phyloP scores from a whole-genome alignment of 1,139 yeast species.

The Candida albicans region DNA sequence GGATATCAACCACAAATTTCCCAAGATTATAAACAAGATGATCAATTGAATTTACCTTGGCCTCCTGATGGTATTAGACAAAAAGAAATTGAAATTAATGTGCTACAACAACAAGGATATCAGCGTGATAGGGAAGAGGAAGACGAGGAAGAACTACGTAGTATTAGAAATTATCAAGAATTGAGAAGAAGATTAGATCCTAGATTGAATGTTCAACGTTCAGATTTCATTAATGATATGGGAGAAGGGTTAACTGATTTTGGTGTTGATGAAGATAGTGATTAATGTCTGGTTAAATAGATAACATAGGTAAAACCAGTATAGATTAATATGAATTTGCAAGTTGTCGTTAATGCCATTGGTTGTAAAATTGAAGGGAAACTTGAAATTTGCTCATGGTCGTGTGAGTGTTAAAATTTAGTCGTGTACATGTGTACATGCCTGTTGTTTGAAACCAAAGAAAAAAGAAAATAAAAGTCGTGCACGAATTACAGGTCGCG shows the following conservation, averaged over 20 bases:
- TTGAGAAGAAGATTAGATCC: slow-evolving; percentile 32
- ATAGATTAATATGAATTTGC: too few species aligned
- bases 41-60: slow-evolving; percentile 73
- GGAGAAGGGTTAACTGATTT: slow-evolving; percentile 83
- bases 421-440: too few species aligned
- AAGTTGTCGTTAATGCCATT: too few species aligned
- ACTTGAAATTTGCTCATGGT: too few species aligned
- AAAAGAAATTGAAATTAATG: slow-evolving; percentile 26
- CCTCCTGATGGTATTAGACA: slow-evolving; percentile 81
- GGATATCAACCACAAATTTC: slow-evolving; percentile 52
- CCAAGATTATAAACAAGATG: slow-evolving; percentile 55
- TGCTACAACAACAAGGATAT: slow-evolving; percentile 4
- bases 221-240: slow-evolving; percentile 70
- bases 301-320: background rate
- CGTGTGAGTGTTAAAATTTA: too few species aligned
- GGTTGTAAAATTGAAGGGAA: too few species aligned
- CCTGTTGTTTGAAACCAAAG: too few species aligned
- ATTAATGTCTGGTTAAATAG: slow-evolving; percentile 17
- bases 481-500: too few species aligned
- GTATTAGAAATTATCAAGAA: slow-evolving; percentile 16
- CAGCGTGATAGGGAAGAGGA: slow-evolving; percentile 21
- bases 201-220: slow-evolving; percentile 30
- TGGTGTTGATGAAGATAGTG: slow-evolving; percentile 74
- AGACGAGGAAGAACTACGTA: slow-evolving; percentile 21
- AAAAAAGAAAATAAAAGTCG: too few species aligned